Base-by-base conservation (phyloP, 805 yeast genomes). In the Kodamaea leandrae region DNA sequence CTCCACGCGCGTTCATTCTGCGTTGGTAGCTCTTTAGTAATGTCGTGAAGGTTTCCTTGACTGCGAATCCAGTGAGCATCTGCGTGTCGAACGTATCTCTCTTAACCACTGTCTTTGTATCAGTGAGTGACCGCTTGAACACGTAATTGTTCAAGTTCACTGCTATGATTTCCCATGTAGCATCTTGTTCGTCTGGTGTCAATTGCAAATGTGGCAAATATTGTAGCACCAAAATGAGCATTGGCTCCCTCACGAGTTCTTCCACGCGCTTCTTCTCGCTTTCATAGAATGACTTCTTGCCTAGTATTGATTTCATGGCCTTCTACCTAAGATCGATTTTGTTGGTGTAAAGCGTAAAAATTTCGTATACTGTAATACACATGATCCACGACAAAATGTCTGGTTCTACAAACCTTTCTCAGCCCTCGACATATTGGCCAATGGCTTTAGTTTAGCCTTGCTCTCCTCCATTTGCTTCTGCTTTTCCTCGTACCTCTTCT, bases 101-200 rank as follows among this genome's bases (percentile, higher is more conserved):
- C 10, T 37, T 19, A 14, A 21, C 17, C 15, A 36, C 18, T 7
- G 27, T 20, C 5, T 19, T 34, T 12, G 25, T 19, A 4, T 40
- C 23, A 4, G 35, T 27, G n/a, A 57, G 24, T 2, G 55, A 33
- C 2, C 44, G 37, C 3, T 40, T 35, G 36, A 56, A 55, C 14
- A 51, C 51, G 25, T 43, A 33, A 25, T 47, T 55, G 42, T 54
- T 60, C 16, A 64, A 44, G 32, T 58, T 58, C 18, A 63, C 63
- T n/a, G 69, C 68, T 13, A 64, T 48, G 2, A 59, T 44, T 47
- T 63, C 69, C 69, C 69, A 64, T 1, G 50, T 39, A 41, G 61
- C 61, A 23, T 60, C 61, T 37, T 51, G 52, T 27, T 53, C 53
- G 13, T 37, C 43, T 10, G 21, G 29, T 1, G 54, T 59, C 9